Evolutionary conservation across 2,329 filamentous ascomycete species (phyloP), one percentile per base, ranked within the genome.

Genomic region (Hymenoscyphus linearis): DNA sequence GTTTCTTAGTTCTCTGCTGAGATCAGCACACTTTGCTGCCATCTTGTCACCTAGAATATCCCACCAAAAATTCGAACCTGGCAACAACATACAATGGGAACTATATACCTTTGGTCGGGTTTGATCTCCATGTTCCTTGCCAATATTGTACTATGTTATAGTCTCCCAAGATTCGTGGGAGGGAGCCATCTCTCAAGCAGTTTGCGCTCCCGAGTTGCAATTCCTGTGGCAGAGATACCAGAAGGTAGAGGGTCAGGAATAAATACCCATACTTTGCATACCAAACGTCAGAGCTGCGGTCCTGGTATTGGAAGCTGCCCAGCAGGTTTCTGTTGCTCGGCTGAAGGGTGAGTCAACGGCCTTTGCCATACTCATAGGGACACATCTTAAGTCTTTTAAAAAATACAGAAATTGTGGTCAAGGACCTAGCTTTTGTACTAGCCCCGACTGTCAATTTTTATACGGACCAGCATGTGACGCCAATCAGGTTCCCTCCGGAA

Each of bases 391-490:
- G n/a, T 56, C 25, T 25, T 53, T 31, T 22, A 9, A 31, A 31
- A 31, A 31, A 5, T 31, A 9, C 14, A 53, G 58, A 52, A 13
- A 10, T 3, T 63, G 58, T 36, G 61, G 61, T 12, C 36, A 52
- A 16, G 61, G 59, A 3, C 70, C 70, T 5, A 76, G 80, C 2
- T 84, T 84, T 72, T 87, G 85, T 73, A 77, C 77, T 34, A 80
- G 82, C 10, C 85, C 85, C 2, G 79, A 83, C 53, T 87, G 85
- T 69, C 78, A 83, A 69, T 82, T 85, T 67, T 74, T 80, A 63
- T 85, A 82, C 65, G 82, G 82, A 18, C 77, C 82, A 13, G 79
- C 74, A 7, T 87, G 85, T 64, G 83, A 86, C 63, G 83, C 80
- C 60, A 86, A 86, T 66, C 69, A 73, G 26, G 77, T 76, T 67